Percentiles rank a stretch among this genome's conserved stretches.
Conservation (phyloP, 2,329 filamentous ascomycete genomes). For the Alternaria atra region DNA sequence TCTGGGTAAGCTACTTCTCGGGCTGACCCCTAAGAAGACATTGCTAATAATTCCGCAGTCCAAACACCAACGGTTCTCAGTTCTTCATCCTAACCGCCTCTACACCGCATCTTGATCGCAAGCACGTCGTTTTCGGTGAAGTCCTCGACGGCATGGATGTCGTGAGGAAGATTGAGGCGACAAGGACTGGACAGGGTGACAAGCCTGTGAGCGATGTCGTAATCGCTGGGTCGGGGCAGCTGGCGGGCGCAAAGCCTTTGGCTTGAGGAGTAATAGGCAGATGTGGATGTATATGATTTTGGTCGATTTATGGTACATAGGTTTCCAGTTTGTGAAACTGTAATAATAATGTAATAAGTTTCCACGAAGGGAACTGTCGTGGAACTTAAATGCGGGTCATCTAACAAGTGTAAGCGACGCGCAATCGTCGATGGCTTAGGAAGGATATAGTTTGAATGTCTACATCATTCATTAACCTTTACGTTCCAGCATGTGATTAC, state of each 20-base stretch:
- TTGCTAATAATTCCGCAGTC: constrained; percentile 54
- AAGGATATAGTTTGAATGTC: background rate
- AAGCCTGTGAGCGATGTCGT: constrained; percentile 15
- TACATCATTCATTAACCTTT: background rate
- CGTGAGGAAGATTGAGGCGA: constrained; percentile 92
- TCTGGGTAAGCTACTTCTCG: constrained; percentile 60
- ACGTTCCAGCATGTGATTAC: background rate
- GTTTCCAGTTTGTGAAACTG: background rate
- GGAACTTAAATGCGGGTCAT: background rate
- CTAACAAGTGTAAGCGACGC: background rate
- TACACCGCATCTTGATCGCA: constrained; percentile 91
- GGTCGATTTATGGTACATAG: background rate
- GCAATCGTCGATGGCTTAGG: background rate
- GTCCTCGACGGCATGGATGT: constrained; percentile 91
- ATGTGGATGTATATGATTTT: background rate
- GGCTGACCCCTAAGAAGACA: background rate
- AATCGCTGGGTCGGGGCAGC: constrained; percentile 16
- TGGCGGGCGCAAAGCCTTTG: constrained; percentile 16
- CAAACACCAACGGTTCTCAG: constrained; percentile 93
- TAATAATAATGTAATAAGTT: constrained; percentile 1
- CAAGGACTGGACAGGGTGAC: constrained; percentile 54
- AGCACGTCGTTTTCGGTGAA: constrained; percentile 94
- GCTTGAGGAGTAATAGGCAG: background rate
- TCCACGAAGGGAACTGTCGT: background rate
- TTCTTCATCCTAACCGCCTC: constrained; percentile 99